A percentile compares a stretch with the other conserved stretches of the same genome.
Conservation (phyloP, 305 asterid genomes). For the Fraxinus albicans region DNA sequence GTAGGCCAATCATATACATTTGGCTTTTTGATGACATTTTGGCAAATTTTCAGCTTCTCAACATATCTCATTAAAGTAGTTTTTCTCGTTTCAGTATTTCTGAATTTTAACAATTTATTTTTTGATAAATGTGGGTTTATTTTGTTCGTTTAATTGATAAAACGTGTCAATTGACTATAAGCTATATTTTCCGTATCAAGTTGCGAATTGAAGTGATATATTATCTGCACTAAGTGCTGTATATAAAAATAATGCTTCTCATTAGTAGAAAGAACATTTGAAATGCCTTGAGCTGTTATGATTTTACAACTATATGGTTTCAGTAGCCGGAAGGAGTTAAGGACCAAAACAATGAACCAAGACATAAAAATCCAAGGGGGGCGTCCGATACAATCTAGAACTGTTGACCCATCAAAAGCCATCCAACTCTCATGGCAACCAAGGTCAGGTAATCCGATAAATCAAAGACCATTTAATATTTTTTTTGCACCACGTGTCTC, state of each 20-base stretch:
- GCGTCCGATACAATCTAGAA: slow-evolving; percentile 25
- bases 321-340: slow-evolving; percentile 56
- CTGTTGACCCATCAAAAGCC: slow-evolving; percentile 62
- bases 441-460: slow-evolving; percentile 77
- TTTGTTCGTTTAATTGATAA: not conserved
- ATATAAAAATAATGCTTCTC: not conserved
- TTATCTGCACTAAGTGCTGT: slow-evolving; percentile 1
- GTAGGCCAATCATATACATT: not conserved
- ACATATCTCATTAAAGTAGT: not conserved
- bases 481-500: slow-evolving; percentile 20
- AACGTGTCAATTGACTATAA: not conserved
- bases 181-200: not conserved
- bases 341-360: slow-evolving; percentile 43
- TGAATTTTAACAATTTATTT: not conserved
- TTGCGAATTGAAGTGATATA: not conserved
- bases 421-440: slow-evolving; percentile 77
- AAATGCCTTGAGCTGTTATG: slow-evolving; percentile 3
- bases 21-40: not conserved
- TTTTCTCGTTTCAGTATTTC: not conserved
- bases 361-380: slow-evolving; percentile 27
- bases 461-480: slow-evolving; percentile 25
- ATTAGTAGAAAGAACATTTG: not conserved
- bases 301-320: slow-evolving; percentile 18
- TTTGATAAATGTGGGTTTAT: not conserved
- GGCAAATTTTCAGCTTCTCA: not conserved